Conservation (phyloP, 2,329 filamentous ascomycete genomes). For the Daldinia eschscholtzii region DNA sequence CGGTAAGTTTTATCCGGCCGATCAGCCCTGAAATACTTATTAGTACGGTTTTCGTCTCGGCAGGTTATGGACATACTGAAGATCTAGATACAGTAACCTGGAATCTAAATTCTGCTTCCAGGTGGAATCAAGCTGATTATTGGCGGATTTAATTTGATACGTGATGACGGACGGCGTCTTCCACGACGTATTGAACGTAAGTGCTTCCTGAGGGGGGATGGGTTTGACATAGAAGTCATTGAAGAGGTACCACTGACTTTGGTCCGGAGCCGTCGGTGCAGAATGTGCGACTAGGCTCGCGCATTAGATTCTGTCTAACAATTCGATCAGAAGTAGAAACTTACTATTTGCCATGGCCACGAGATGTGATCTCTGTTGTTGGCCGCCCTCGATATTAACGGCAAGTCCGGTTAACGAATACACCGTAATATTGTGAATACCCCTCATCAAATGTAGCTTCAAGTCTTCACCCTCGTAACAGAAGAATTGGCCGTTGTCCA, state of each 20-base stretch:
- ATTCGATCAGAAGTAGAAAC: slow-evolving; percentile 37
- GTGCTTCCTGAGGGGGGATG: slow-evolving; percentile 83
- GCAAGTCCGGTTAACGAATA: slow-evolving; percentile 94
- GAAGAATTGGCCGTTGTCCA: slow-evolving; percentile 91
- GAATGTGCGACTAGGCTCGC: slow-evolving; percentile 71
- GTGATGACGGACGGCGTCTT: slow-evolving; percentile 90
- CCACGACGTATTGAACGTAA: slow-evolving; percentile 91
- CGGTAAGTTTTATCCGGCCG: slow-evolving; percentile 68
- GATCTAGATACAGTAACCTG: slow-evolving; percentile 82
- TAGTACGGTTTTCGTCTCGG: slow-evolving; percentile 34
- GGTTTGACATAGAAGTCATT: slow-evolving; percentile 95
- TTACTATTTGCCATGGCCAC: slow-evolving; percentile 90
- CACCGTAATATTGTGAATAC: slow-evolving; percentile 83
- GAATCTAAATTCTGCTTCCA: slow-evolving; percentile 92
- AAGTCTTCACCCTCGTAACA: slow-evolving; percentile 95
- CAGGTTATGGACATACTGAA: slow-evolving; percentile 57
- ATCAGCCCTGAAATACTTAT: slow-evolving; percentile 55
- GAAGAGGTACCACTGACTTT: slow-evolving; percentile 92
- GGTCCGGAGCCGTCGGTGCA: slow-evolving; percentile 67
- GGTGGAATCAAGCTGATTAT: slow-evolving; percentile 83
- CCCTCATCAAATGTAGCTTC: slow-evolving; percentile 81
- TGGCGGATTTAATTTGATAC: slow-evolving; percentile 84
- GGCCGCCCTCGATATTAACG: slow-evolving; percentile 87
- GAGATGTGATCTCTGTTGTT: slow-evolving; percentile 88
- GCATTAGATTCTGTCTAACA: slow-evolving; percentile 46